phyloP scores from a whole-genome alignment of 805 yeast species.

The Lipomyces anomalus region DNA sequence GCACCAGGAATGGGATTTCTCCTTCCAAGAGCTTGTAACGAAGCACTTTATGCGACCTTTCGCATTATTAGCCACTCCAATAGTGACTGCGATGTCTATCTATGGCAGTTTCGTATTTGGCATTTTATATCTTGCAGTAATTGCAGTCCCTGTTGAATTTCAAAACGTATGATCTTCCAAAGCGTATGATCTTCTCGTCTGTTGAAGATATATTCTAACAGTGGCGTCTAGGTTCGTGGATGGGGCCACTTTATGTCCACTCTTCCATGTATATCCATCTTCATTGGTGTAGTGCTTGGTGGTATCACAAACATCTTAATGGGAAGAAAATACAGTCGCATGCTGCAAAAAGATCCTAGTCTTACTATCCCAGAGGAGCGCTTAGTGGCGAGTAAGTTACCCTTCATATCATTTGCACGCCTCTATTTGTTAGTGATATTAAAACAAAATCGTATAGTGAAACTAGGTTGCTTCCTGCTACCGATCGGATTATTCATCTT shows the following conservation, averaged over 20 bases:
- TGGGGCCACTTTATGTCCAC: constrained; percentile 12
- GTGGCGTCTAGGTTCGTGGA: constrained; percentile 1
- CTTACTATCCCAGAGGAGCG: constrained; percentile 19
- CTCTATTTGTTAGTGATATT: no score
- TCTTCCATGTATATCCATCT: constrained; percentile 27
- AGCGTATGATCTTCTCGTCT: background rate
- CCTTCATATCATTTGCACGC: no score
- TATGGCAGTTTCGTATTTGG: constrained; percentile 45
- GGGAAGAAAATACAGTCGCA: constrained; percentile 9
- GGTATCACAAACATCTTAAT: constrained; percentile 17
- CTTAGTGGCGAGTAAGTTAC: constrained; percentile 23
- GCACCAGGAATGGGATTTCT: constrained; percentile 77
- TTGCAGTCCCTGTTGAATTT: constrained; percentile 40
- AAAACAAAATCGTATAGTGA: constrained; percentile 26
- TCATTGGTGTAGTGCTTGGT: constrained; percentile 34
- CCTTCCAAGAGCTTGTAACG: constrained; percentile 60
- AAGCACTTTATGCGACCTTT: constrained; percentile 77
- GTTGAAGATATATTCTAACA: no score
- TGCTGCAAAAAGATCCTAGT: constrained; percentile 10
- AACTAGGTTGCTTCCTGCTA: constrained; percentile 46
- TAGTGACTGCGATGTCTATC: constrained; percentile 38
- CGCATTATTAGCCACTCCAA: constrained; percentile 56
- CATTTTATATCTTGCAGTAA: constrained; percentile 39
- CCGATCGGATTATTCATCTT: constrained; percentile 63
- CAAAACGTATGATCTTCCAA: background rate